Evolutionary conservation across 2,329 filamentous ascomycete species (phyloP).

Genomic region (Sclerotinia trifoliorum): DNA sequence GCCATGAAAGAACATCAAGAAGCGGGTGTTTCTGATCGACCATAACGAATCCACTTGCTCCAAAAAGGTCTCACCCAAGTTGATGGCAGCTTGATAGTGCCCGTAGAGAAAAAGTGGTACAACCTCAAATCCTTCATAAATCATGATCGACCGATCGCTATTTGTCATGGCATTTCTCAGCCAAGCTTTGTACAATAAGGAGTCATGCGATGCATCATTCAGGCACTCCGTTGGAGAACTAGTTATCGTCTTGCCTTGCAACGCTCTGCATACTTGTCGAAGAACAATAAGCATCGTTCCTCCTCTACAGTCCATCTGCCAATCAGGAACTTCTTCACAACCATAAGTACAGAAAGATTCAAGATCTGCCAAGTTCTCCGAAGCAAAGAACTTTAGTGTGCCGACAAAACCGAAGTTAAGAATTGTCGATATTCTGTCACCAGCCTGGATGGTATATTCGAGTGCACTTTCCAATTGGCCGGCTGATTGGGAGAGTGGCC

Average conservation of each 20-base stretch:
- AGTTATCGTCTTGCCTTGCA: constrained; percentile 70
- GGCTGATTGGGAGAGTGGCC: constrained; percentile 58
- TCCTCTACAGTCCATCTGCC: constrained; percentile 68
- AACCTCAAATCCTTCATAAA: constrained; percentile 68
- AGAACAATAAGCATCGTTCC: constrained; percentile 66
- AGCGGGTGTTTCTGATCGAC: constrained; percentile 58
- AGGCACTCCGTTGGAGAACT: constrained; percentile 53
- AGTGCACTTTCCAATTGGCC: constrained; percentile 63
- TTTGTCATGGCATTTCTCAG: constrained; percentile 50
- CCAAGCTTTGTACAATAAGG: constrained; percentile 59
- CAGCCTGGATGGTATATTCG: constrained; percentile 63
- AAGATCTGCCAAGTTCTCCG: constrained; percentile 66
- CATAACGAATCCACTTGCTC: constrained; percentile 52
- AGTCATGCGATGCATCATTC: constrained; percentile 65
- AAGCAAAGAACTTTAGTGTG: constrained; percentile 66
- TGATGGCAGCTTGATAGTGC: constrained; percentile 58
- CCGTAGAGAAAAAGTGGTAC: constrained; percentile 63
- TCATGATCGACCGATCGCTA: constrained; percentile 61
- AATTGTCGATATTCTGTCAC: constrained; percentile 70
- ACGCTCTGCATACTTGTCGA: constrained; percentile 64
- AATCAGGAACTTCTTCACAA: constrained; percentile 72
- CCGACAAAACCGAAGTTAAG: constrained; percentile 68
- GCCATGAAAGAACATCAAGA: constrained; percentile 60
- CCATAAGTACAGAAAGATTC: constrained; percentile 69
- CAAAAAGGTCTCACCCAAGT: constrained; percentile 53